These are phyloP conservation scores for Skeletonema menzelii DNA, from an alignment of 108 stramenopile genomes.

Conservation along the genomic window DNA sequence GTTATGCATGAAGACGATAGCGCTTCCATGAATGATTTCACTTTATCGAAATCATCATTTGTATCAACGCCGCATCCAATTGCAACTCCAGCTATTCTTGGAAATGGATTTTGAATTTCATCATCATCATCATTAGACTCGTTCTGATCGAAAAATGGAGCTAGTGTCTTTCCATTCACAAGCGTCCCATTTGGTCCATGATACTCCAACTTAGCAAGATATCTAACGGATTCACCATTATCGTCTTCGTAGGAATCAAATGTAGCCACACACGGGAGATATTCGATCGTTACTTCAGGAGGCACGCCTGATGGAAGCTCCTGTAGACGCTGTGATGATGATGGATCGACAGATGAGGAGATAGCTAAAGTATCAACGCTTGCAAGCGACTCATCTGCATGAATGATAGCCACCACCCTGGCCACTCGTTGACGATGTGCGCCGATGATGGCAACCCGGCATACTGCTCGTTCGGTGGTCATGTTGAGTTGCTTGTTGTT, in stretches of 20 bases:
- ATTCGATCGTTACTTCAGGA: constrained; percentile 37
- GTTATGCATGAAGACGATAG: constrained; percentile 17
- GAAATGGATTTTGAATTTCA: constrained; percentile 15
- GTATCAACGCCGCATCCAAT: constrained; percentile 58
- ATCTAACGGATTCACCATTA: constrained; percentile 49
- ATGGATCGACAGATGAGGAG: background rate
- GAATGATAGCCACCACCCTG: constrained; percentile 36
- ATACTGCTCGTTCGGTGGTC: constrained; percentile 8
- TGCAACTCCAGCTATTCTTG: constrained; percentile 48
- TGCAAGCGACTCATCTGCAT: background rate
- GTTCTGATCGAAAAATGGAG: constrained; percentile 47
- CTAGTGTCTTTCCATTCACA: constrained; percentile 52
- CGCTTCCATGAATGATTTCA: constrained; percentile 50
- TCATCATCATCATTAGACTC: constrained; percentile 9
- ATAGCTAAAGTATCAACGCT: background rate
- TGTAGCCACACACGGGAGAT: constrained; percentile 72
- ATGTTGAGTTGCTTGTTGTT: too few relatives aligned
- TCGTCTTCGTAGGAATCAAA: constrained; percentile 68
- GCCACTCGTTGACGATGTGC: constrained; percentile 42
- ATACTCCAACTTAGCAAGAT: constrained; percentile 66
- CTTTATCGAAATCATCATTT: constrained; percentile 51
- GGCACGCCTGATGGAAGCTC: constrained; percentile 16
- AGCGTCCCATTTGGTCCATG: constrained; percentile 57
- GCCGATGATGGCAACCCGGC: constrained; percentile 50
- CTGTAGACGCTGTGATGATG: constrained; percentile 1